Base-by-base conservation (phyloP, 371 early-diverging fungal genomes). In the Lichtheimia corymbifera region DNA sequence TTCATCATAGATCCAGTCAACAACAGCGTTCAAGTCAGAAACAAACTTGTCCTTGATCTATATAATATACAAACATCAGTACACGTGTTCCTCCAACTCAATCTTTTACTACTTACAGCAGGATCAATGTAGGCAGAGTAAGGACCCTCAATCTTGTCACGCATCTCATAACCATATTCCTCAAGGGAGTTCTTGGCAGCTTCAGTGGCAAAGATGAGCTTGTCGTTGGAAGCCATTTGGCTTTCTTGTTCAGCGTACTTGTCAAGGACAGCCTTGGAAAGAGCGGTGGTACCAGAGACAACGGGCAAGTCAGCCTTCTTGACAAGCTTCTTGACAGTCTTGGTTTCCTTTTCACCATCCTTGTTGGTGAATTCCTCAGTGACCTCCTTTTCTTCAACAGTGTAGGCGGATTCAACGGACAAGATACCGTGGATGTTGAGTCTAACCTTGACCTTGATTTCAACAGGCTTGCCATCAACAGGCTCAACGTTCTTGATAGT, bases 1-100 rank as follows among this genome's bases (percentile, higher is more conserved):
- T 66, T 97, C 97, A 56, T 89, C 93, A 82, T 98, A 98, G 65
- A 98, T 86, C 98, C 98, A 98, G 73, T 96, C 92, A 84, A 97
- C 98, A 59, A 89, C 88, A 25, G 79, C 88, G 67, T 83, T 89
- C 59, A 97, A 82, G 41, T 85, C 81, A 49, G 68, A 61, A 62
- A 85, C 64, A 77, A 95, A 93, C 63, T 79, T 71, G 7, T 87
- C 84, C 79, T 90, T 87, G 75, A 87, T 25, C 59, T 59, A 51
- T 27, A n/a, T n/a, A n/a, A n/a, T n/a, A n/a, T n/a, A n/a, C n/a
- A n/a, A n/a, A n/a, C n/a, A n/a, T n/a, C n/a, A n/a, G n/a, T n/a
- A n/a, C n/a, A n/a, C n/a, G n/a, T n/a, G n/a, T n/a, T n/a, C n/a
- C n/a, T n/a, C n/a, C n/a, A n/a, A n/a, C n/a, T n/a, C n/a, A n/a